Conservation (phyloP, 352 stramenopile genomes). For the Pythium apleroticum region DNA sequence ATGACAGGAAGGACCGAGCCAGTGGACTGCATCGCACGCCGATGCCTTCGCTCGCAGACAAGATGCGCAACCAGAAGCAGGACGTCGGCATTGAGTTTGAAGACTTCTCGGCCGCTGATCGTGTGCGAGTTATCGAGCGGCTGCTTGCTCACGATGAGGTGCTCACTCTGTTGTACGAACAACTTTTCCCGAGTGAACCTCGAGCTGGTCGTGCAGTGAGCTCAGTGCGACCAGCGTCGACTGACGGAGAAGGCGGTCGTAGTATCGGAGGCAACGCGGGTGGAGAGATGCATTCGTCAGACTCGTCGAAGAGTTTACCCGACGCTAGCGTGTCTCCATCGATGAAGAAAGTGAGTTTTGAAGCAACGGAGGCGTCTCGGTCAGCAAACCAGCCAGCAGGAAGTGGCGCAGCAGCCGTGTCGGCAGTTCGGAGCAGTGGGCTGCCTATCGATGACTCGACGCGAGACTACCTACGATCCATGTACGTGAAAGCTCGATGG, state of each 20-base stretch:
- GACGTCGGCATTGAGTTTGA: conserved; percentile 50
- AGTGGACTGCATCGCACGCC: not conserved
- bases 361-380: conserved; percentile 2
- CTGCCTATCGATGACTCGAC: conserved; percentile 30
- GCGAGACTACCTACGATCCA: conserved; percentile 29
- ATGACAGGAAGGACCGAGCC: conserved; percentile 24
- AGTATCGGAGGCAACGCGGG: not conserved
- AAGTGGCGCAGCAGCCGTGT: conserved; percentile 26
- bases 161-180: conserved; percentile 67
- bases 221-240: conserved; percentile 15
- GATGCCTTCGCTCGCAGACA: conserved; percentile 26
- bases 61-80: conserved; percentile 32
- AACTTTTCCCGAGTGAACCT: conserved; percentile 55
- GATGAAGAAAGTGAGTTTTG: conserved; percentile 21
- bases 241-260: conserved; percentile 6
- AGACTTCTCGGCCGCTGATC: conserved; percentile 69
- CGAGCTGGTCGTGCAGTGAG: not conserved
- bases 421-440: conserved; percentile 17
- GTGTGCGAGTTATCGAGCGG: conserved; percentile 70
- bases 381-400: conserved; percentile 16
- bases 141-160: conserved; percentile 82
- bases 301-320: conserved; percentile 25
- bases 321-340: conserved; percentile 9
- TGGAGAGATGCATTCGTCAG: conserved; percentile 12
- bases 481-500: conserved; percentile 15